A percentile compares a stretch with the other conserved stretches of the same genome.
phyloP scores from a whole-genome alignment of 352 stramenopile species.

The Globisporangium abappressorium region DNA sequence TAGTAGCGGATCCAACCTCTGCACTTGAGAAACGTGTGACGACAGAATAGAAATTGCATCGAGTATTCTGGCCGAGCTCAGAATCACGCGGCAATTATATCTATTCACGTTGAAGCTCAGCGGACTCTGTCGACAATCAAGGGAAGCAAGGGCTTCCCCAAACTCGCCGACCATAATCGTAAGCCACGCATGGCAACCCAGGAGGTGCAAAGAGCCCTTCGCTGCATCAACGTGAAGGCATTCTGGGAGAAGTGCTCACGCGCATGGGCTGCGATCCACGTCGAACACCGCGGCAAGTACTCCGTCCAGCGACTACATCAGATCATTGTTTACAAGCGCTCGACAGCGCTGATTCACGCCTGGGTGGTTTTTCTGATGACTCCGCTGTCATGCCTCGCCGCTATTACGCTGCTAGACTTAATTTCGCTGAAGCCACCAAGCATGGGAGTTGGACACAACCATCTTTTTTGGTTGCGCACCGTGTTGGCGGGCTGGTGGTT shows the following conservation, averaged over 20 bases:
- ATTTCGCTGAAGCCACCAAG: conserved; percentile 11
- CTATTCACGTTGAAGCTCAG: not conserved
- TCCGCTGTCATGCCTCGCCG: conserved; percentile 7
- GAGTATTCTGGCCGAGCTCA: not conserved
- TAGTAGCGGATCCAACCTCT: conserved; percentile 4
- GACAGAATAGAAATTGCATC: not conserved
- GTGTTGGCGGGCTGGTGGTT: not conserved
- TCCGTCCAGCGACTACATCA: not conserved
- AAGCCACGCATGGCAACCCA: too few relatives aligned
- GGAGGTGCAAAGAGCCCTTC: too few relatives aligned
- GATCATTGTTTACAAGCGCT: not conserved
- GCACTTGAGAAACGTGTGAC: conserved; percentile 1
- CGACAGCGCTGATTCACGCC: not conserved
- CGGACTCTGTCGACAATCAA: not conserved
- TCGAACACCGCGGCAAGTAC: not conserved
- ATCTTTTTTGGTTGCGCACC: conserved; percentile 9
- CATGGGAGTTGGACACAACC: not conserved
- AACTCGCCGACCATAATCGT: not conserved
- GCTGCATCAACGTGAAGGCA: not conserved
- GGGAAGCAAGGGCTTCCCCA: too few relatives aligned
- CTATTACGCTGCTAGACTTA: conserved; percentile 2
- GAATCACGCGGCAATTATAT: not conserved
- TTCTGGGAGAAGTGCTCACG: not conserved
- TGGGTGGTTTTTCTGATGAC: conserved; percentile 10
- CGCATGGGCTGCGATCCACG: not conserved